Conservation (phyloP, 768 basidiomycete genomes). For the Tricholoma sp. region DNA sequence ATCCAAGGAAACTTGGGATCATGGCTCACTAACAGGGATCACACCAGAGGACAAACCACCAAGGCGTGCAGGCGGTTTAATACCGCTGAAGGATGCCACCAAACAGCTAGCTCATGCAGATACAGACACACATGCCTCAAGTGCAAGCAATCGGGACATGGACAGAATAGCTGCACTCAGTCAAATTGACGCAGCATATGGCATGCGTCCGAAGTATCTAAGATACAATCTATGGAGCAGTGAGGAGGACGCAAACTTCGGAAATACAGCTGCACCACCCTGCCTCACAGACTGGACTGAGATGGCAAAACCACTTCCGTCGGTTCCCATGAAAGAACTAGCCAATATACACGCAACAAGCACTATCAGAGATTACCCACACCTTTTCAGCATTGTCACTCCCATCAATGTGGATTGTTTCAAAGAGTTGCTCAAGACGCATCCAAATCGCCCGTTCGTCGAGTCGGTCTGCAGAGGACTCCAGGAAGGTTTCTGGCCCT, state of each 20-base stretch:
- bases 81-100: neutral
- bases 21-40: neutral
- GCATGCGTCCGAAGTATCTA: no score
- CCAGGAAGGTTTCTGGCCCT: no score
- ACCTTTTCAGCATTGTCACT: constrained; percentile 31
- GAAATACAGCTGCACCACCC: neutral
- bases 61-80: constrained; percentile 1
- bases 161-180: constrained; percentile 13
- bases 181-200: no score
- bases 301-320: no score
- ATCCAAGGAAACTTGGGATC: neutral
- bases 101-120: neutral
- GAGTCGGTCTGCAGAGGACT: no score
- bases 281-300: no score
- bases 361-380: constrained; percentile 21
- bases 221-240: no score
- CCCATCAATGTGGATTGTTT: no score
- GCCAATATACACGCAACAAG: constrained; percentile 9
- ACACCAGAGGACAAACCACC: neutral
- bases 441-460: constrained; percentile 32
- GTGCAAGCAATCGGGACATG: neutral
- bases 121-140: constrained; percentile 1
- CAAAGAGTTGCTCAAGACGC: constrained; percentile 19
- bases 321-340: constrained; percentile 10
- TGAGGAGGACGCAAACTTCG: constrained; percentile 16